A percentile compares a stretch with the other conserved stretches of the same genome.
phyloP scores from a whole-genome alignment of 495 filamentous ascomycete species.

The Penicillium arizonense region DNA sequence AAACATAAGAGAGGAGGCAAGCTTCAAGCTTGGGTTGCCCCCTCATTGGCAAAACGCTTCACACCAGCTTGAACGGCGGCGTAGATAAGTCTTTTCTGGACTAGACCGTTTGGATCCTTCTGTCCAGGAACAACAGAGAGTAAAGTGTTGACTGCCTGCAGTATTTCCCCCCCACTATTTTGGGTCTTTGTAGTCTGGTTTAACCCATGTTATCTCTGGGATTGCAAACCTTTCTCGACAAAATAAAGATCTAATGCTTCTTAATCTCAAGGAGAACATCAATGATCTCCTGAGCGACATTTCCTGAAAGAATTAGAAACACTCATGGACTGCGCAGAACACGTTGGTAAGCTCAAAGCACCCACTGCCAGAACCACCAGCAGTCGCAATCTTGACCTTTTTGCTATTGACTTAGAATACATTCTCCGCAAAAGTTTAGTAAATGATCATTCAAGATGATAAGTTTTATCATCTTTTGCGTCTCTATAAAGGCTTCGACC shows the following conservation, averaged over 20 bases:
- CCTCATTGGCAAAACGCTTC: conserved; percentile 52
- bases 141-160: conserved; percentile 53
- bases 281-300: conserved; percentile 53
- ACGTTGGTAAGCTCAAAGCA: neutral
- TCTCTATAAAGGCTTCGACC: too few species aligned
- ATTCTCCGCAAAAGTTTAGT: too few species aligned
- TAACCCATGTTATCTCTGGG: conserved; percentile 32
- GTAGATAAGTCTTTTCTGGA: conserved; percentile 55
- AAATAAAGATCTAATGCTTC: conserved; percentile 51
- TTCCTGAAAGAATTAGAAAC: conserved; percentile 21
- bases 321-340: too few species aligned
- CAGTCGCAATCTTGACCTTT: conserved; percentile 58
- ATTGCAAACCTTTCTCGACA: conserved; percentile 43
- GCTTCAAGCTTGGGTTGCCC: conserved; percentile 13
- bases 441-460: too few species aligned
- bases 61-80: conserved; percentile 60
- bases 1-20: neutral
- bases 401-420: neutral
- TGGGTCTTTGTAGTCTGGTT: conserved; percentile 43
- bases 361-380: conserved; percentile 52
- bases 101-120: conserved; percentile 30
- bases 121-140: conserved; percentile 49
- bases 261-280: conserved; percentile 48
- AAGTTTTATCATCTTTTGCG: too few species aligned
- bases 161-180: conserved; percentile 28